Evolutionary conservation across 495 filamentous ascomycete species (phyloP), one percentile per base, ranked within the genome.

Genomic region (Penicillium arizonense): DNA sequence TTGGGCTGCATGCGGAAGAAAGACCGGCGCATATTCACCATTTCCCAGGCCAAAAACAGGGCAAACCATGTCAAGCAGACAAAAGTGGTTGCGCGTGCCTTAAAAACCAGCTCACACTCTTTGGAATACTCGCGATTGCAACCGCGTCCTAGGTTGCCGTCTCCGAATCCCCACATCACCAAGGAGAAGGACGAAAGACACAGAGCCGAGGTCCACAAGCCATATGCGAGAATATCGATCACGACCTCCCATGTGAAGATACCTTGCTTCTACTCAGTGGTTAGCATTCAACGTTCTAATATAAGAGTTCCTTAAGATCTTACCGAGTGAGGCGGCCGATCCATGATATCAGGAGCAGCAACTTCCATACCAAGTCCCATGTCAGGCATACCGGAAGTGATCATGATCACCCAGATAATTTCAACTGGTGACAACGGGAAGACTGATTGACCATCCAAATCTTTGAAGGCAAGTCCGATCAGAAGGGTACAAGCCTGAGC

Each of bases 341-440:
- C 50, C 76, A 87, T 77, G 56, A 87, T 80, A 56, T 84, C 80
- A 2, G 82, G 71, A 4, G 76, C 75, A 4, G 82, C 81, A 14
- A 73, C 63, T 67, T 87, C 84, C 62, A 85, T 78, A 5, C 84
- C 85, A 3, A 87, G 75, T 43, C 84, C 84, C 74, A 87, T 84
- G 47, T 84, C 84, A 5, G 83, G 84, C 52, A 86, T 69, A 16
- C 77, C 76, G 20, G 81, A 83, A 1, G 82, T 87, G 23, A 84
- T 75, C 79, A 87, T 86, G 67, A 85, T 87, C 44, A 86, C 73
- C 83, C 84, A 86, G 5, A 87, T 62, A 55, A 86, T 83, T 59
- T 87, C 79, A 14, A 87, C 79, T 4, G 83, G 84, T 4, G 84
- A 59, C 13, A 87, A 67, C 9, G 84, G 84, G 58, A 85, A 87